These are phyloP conservation scores for Aquilaria yunnanensis DNA, from an alignment of 345 rosid genomes.

Conservation along the genomic window DNA sequence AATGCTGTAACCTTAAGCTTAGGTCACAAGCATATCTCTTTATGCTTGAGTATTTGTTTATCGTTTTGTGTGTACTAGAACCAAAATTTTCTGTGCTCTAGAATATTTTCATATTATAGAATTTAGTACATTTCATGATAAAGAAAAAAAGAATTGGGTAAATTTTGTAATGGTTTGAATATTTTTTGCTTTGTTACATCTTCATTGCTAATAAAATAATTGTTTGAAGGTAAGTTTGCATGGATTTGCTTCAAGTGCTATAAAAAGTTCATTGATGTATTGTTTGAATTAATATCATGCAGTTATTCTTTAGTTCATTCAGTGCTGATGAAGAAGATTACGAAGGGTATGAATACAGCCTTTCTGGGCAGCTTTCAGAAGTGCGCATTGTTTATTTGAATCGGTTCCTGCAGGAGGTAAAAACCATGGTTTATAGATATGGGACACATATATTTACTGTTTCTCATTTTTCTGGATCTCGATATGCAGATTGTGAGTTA, in stretches of 20 bases:
- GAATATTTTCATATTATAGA: too few relatives aligned
- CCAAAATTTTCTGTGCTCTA: too few relatives aligned
- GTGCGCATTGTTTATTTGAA: constrained; percentile 89
- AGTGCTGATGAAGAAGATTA: constrained; percentile 78
- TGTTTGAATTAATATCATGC: constrained; percentile 17
- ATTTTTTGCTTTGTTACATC: too few relatives aligned
- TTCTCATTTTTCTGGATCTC: constrained; percentile 24
- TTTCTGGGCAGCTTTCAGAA: constrained; percentile 93
- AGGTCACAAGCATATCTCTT: too few relatives aligned
- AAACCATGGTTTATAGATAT: too few relatives aligned
- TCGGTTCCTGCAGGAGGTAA: constrained; percentile 98
- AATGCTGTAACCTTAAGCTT: too few relatives aligned
- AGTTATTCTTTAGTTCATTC: constrained; percentile 88
- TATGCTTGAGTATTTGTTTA: too few relatives aligned
- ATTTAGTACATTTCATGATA: too few relatives aligned
- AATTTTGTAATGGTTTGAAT: too few relatives aligned
- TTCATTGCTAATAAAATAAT: neutral
- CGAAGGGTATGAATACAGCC: constrained; percentile 82
- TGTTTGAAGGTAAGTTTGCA: neutral
- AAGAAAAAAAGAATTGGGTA: too few relatives aligned
- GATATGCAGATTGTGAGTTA: constrained; percentile 63
- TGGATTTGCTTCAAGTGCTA: constrained; percentile 5
- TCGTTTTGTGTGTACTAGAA: too few relatives aligned
- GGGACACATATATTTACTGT: constrained; percentile 10
- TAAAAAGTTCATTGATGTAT: neutral